Evolutionary conservation across 2,329 filamentous ascomycete genomes (phyloP).

Genomic region (Alternaria brassicicola): DNA sequence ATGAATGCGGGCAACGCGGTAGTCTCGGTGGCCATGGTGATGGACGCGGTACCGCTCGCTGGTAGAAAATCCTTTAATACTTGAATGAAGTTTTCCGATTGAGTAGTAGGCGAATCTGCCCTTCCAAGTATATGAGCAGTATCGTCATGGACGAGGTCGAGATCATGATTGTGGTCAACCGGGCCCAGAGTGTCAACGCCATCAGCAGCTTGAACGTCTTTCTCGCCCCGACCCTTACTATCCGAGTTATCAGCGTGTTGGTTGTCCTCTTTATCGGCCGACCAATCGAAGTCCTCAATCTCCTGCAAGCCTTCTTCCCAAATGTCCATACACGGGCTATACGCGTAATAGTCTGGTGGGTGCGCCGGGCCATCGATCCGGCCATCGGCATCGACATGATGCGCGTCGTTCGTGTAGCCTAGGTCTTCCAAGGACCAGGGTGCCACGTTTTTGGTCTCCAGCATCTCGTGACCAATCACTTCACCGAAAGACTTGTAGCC

Average conservation of each 20-base stretch:
- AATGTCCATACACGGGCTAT: constrained; percentile 1
- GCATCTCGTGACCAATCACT: not conserved
- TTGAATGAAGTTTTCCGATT: not conserved
- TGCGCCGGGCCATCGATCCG: constrained; percentile 9
- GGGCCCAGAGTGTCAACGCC: not conserved
- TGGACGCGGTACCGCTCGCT: not conserved
- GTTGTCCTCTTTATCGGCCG: not conserved
- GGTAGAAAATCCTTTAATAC: not conserved
- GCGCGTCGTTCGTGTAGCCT: constrained; percentile 2
- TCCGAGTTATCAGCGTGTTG: not conserved
- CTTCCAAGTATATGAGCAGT: not conserved
- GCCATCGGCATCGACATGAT: constrained; percentile 3
- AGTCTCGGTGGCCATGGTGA: not conserved
- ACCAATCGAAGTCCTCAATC: constrained; percentile 38
- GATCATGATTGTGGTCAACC: not conserved
- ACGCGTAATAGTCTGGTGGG: constrained; percentile 16
- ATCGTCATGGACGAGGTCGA: too few relatives aligned
- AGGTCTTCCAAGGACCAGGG: constrained; percentile 7
- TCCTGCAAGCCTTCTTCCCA: constrained; percentile 30
- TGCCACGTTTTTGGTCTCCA: not conserved
- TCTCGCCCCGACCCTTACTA: not conserved
- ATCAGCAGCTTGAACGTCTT: not conserved
- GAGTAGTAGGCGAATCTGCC: not conserved
- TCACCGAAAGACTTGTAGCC: not conserved
- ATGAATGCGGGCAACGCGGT: not conserved